phyloP scores from a whole-genome alignment of 2,329 filamentous ascomycete species.

The Corinectria fuckeliana region DNA sequence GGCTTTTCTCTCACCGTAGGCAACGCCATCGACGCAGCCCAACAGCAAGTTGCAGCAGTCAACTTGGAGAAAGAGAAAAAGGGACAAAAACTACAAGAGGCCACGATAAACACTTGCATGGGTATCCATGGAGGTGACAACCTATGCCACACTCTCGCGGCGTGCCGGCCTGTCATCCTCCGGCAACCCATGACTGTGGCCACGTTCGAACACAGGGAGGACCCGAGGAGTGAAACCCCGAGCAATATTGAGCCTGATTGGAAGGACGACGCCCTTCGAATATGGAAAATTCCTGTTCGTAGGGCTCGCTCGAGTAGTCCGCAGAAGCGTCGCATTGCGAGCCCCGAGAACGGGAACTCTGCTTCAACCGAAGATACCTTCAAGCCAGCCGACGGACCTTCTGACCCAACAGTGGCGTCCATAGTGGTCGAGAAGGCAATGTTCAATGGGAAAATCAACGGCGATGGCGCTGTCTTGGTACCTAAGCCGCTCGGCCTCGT shows the following conservation, averaged over 20 bases:
- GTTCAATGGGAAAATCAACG: constrained; percentile 43
- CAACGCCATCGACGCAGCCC: constrained; percentile 63
- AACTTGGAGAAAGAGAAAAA: constrained; percentile 51
- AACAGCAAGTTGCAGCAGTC: constrained; percentile 46
- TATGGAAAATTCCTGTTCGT: constrained; percentile 77
- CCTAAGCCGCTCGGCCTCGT: constrained; percentile 38
- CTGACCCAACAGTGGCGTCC: constrained; percentile 41
- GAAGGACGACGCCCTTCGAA: constrained; percentile 76
- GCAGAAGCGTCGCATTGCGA: constrained; percentile 42
- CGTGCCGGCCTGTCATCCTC: constrained; percentile 84
- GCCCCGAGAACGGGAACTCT: constrained; percentile 20
- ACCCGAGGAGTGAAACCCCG: constrained; percentile 44
- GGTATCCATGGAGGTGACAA: constrained; percentile 84
- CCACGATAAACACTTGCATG: constrained; percentile 47
- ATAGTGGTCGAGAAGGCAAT: constrained; percentile 44
- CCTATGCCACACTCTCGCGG: constrained; percentile 80
- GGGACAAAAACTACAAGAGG: constrained; percentile 40
- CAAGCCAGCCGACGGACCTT: constrained; percentile 30
- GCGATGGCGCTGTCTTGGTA: constrained; percentile 29
- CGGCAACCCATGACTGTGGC: constrained; percentile 79
- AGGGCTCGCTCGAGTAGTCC: constrained; percentile 44
- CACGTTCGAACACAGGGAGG: constrained; percentile 68
- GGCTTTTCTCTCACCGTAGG: constrained; percentile 87
- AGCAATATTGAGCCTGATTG: constrained; percentile 65
- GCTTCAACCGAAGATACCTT: constrained; percentile 5